phyloP scores from a whole-genome alignment of 1,284 basidiomycete species.

The Tilletiaria anomala region DNA sequence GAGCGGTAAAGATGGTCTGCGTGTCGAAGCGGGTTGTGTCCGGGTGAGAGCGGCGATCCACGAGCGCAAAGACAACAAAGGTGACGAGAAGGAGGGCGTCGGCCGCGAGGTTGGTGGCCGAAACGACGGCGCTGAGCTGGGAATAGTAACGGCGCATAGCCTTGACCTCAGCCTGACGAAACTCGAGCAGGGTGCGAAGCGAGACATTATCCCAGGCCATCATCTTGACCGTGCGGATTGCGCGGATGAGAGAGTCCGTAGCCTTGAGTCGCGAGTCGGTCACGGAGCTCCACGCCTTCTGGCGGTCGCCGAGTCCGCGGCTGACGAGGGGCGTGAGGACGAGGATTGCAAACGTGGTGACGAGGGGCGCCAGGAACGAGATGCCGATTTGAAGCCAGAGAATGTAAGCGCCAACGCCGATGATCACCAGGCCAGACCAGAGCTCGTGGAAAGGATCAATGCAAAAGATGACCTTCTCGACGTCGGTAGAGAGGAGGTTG shows the following conservation, averaged over 20 bases:
- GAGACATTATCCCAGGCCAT: conserved; percentile 25
- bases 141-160: conserved; percentile 4
- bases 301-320: conserved; percentile 11
- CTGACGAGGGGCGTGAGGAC: conserved; percentile 11
- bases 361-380: conserved; percentile 20
- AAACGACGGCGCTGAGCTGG: conserved; percentile 10
- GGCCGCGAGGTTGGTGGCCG: conserved; percentile 8
- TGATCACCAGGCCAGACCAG: conserved; percentile 19
- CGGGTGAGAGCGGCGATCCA: conserved; percentile 8
- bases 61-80: conserved; percentile 16
- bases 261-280: conserved; percentile 27
- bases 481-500: conserved; percentile 32
- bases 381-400: conserved; percentile 19
- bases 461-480: conserved; percentile 21
- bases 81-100: conserved; percentile 13
- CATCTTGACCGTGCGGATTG: conserved; percentile 31
- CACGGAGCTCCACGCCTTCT: conserved; percentile 15
- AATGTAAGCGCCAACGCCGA: conserved; percentile 20
- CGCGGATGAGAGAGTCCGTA: conserved; percentile 12
- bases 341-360: conserved; percentile 13
- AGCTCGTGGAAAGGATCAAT: conserved; percentile 15
- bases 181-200: conserved; percentile 10
- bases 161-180: conserved; percentile 15
- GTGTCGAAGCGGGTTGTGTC: conserved; percentile 13
- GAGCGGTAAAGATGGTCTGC: conserved; percentile 22